Evolutionary conservation across 2,329 filamentous ascomycete genomes (phyloP).

Genomic region (Ophiostoma australiae): DNA sequence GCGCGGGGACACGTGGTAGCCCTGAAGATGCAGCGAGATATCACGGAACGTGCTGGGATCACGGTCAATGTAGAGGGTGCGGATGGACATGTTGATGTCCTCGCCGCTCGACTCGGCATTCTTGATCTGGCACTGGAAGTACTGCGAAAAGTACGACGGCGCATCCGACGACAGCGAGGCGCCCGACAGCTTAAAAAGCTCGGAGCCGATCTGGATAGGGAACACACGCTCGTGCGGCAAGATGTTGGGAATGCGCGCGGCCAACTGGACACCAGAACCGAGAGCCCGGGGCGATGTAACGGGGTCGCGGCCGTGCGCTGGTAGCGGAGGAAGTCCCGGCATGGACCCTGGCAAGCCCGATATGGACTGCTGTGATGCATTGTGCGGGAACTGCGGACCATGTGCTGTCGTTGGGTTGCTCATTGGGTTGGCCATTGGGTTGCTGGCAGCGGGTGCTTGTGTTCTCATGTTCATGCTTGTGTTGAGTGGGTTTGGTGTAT

Average conservation of each 20-base stretch:
- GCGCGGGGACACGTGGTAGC: slow-evolving; percentile 77
- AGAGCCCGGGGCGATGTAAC: neutral
- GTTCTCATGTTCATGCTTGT: neutral
- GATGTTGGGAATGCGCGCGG: slow-evolving; percentile 45
- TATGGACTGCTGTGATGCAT: neutral
- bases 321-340: neutral
- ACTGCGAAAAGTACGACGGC: slow-evolving; percentile 93
- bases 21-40: slow-evolving; percentile 85
- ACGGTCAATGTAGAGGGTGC: slow-evolving; percentile 90
- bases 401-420: slow-evolving; percentile 6
- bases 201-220: slow-evolving; percentile 67
- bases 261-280: neutral
- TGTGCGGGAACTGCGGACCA: slow-evolving; percentile 1
- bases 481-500: neutral
- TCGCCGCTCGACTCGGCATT: slow-evolving; percentile 53
- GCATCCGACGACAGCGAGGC: slow-evolving; percentile 73
- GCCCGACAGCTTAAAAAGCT: slow-evolving; percentile 68
- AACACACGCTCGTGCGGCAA: slow-evolving; percentile 69
- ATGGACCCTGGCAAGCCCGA: neutral
- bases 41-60: slow-evolving; percentile 85
- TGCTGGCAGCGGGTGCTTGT: neutral
- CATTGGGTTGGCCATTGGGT: neutral
- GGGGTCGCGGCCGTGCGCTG: neutral
- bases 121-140: slow-evolving; percentile 78
- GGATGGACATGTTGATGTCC: slow-evolving; percentile 48